phyloP scores from a whole-genome alignment of 2,329 filamentous ascomycete species.

The Penicillium oxalicum region DNA sequence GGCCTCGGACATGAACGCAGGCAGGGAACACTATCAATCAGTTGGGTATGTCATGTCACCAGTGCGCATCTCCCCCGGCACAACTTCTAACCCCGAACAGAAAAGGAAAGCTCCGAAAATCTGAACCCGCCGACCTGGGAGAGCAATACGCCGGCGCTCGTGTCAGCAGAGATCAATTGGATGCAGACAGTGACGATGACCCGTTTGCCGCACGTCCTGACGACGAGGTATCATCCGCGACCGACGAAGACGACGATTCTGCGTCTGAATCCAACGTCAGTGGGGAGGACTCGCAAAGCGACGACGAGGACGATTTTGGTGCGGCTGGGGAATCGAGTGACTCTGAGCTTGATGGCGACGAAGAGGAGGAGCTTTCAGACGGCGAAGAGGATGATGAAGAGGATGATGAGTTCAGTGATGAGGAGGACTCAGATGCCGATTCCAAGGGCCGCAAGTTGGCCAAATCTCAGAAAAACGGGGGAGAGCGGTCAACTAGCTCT shows the following conservation, averaged over 20 bases:
- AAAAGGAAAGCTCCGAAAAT: slow-evolving; percentile 77
- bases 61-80: slow-evolving; percentile 1
- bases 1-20: slow-evolving; percentile 45
- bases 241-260: slow-evolving; percentile 12
- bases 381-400: slow-evolving; percentile 17
- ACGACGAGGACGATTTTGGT: slow-evolving; percentile 1
- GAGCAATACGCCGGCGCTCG: slow-evolving; percentile 73
- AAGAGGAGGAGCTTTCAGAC: slow-evolving; percentile 24
- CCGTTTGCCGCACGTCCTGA: slow-evolving; percentile 34
- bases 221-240: slow-evolving; percentile 27
- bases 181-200: slow-evolving; percentile 51
- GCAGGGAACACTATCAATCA: slow-evolving; percentile 78
- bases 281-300: background rate
- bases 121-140: slow-evolving; percentile 63
- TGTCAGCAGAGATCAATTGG: slow-evolving; percentile 63
- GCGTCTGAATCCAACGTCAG: background rate
- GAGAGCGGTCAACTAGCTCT: too few species aligned
- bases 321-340: slow-evolving; percentile 1
- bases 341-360: slow-evolving; percentile 15
- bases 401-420: background rate
- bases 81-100: slow-evolving; percentile 34
- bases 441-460: too few species aligned
- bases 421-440: too few species aligned
- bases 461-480: too few species aligned
- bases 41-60: slow-evolving; percentile 54